A percentile compares a stretch with the other conserved stretches of the same genome.
phyloP scores from a whole-genome alignment of 2,329 filamentous ascomycete species.

The Paracorniculantispora psalliotae region DNA sequence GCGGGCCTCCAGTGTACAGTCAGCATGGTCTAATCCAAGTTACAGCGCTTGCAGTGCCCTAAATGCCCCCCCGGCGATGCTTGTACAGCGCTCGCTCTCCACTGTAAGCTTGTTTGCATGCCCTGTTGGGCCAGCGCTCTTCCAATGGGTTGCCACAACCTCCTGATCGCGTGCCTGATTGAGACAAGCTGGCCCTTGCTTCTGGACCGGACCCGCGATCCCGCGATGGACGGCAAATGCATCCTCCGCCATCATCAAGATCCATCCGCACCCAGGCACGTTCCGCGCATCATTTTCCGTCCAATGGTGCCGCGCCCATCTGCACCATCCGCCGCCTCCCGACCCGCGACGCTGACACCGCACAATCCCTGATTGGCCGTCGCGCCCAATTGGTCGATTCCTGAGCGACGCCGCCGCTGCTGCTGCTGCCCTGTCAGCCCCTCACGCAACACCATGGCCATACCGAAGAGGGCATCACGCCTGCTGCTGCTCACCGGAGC shows the following conservation, averaged over 20 bases:
- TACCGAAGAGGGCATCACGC: conserved; percentile 22
- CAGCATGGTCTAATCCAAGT: not conserved
- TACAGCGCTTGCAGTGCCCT: not conserved
- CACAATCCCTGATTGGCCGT: not conserved
- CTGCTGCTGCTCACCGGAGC: conserved; percentile 20
- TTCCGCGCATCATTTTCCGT: not conserved
- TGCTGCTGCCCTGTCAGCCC: not conserved
- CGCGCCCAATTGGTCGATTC: not conserved
- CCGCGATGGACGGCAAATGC: not conserved
- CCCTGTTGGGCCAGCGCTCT: not conserved
- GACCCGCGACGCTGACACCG: conserved; percentile 3
- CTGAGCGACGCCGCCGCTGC: not conserved
- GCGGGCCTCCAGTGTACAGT: not conserved
- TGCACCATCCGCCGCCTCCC: not conserved
- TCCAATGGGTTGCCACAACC: not conserved
- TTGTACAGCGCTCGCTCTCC: not conserved
- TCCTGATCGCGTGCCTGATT: not conserved
- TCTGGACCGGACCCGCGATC: not conserved
- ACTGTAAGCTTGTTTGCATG: not conserved
- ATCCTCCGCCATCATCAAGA: conserved; percentile 4
- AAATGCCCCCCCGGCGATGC: not conserved
- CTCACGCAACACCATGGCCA: conserved; percentile 14
- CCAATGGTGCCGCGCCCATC: not conserved
- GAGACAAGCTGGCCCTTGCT: not conserved
- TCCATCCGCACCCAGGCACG: conserved; percentile 1